Conservation (phyloP, 1,284 basidiomycete species). For the Trametes sp. region DNA sequence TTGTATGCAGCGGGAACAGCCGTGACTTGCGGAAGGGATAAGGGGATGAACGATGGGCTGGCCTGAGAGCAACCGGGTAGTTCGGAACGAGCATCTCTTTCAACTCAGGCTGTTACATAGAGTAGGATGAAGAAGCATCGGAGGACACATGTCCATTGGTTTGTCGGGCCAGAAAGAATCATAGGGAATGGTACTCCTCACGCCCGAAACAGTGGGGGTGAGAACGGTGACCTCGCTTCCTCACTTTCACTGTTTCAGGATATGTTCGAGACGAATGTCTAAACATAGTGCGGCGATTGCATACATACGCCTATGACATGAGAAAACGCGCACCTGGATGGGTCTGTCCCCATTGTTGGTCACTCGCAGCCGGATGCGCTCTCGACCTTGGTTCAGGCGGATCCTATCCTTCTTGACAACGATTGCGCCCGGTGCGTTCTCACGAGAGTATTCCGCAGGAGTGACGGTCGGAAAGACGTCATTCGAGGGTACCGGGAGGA, state of each 20-base stretch:
- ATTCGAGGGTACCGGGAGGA: constrained; percentile 81
- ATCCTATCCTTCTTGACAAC: constrained; percentile 76
- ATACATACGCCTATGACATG: constrained; percentile 3
- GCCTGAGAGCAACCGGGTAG: too few relatives aligned
- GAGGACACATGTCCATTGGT: too few relatives aligned
- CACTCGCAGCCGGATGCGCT: constrained; percentile 78
- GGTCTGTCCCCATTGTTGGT: constrained; percentile 96
- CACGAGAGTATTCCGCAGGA: constrained; percentile 55
- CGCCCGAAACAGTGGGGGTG: neutral
- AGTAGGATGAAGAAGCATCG: neutral
- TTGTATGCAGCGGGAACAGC: too few relatives aligned
- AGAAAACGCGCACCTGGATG: constrained; percentile 70
- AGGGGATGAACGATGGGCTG: too few relatives aligned
- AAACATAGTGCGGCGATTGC: too few relatives aligned
- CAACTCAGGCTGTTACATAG: neutral
- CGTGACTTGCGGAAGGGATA: too few relatives aligned
- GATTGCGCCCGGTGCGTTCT: constrained; percentile 77
- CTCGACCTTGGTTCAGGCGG: constrained; percentile 76
- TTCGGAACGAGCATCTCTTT: too few relatives aligned
- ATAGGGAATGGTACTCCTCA: neutral
- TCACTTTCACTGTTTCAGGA: constrained; percentile 1
- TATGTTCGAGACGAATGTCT: neutral
- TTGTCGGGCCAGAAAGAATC: neutral
- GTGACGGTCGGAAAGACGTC: constrained; percentile 69
- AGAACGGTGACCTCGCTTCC: neutral